Percentiles rank a stretch among this genome's conserved stretches.
These are phyloP conservation scores for Emmonsiellopsis sp. DNA, from an alignment of 2,329 filamentous ascomycete species.

Conservation along the genomic window DNA sequence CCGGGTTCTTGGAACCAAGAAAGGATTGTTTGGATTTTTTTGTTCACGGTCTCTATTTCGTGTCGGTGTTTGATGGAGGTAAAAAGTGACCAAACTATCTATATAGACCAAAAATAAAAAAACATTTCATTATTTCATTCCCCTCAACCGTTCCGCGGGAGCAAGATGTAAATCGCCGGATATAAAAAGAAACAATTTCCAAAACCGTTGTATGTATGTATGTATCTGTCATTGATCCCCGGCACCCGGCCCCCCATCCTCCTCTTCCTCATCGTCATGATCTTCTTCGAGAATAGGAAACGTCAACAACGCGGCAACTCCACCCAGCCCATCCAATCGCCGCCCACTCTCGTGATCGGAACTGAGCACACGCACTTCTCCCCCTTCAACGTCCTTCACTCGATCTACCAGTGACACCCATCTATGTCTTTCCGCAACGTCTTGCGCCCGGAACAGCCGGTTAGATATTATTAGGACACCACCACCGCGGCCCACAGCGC, in stretches of 20 bases:
- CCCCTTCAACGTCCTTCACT: conserved; percentile 71
- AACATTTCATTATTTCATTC: too few species aligned
- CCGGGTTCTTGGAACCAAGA: too few species aligned
- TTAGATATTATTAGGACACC: conserved; percentile 82
- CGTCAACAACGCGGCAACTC: conserved; percentile 82
- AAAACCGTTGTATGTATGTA: too few species aligned
- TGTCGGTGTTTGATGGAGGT: too few species aligned
- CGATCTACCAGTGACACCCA: conserved; percentile 83
- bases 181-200: too few species aligned
- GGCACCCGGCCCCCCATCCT: background rate
- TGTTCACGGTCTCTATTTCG: too few species aligned
- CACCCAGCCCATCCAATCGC: conserved; percentile 71
- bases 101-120: too few species aligned
- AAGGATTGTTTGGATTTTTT: too few species aligned
- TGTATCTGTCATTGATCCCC: background rate
- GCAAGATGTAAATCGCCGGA: too few species aligned
- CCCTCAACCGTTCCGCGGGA: too few species aligned
- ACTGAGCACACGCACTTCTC: conserved; percentile 81
- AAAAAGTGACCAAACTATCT: too few species aligned
- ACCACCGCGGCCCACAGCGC: conserved; percentile 78
- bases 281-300: conserved; percentile 79
- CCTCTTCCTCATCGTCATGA: conserved; percentile 44
- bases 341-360: conserved; percentile 90
- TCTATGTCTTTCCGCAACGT: conserved; percentile 64
- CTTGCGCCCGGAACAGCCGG: conserved; percentile 72